Evolutionary conservation across 2,329 filamentous ascomycete genomes (phyloP).

Genomic region (Talaromyces sp.): DNA sequence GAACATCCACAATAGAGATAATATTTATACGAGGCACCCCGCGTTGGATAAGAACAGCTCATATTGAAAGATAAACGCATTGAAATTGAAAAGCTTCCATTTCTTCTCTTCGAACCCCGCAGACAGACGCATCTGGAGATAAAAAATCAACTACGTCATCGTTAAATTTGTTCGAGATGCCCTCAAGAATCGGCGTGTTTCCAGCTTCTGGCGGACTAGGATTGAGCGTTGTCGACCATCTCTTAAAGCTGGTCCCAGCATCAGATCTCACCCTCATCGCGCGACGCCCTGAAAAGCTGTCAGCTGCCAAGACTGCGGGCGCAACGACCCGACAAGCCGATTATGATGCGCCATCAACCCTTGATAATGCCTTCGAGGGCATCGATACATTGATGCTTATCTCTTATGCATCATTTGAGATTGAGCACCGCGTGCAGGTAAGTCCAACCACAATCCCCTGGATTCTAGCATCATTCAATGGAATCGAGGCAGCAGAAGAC

Average conservation of each 20-base stretch:
- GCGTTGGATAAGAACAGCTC: no score
- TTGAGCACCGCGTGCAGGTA: conserved; percentile 49
- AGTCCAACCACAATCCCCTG: not conserved
- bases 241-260: conserved; percentile 49
- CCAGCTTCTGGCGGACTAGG: conserved; percentile 59
- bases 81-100: no score
- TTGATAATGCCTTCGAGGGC: conserved; percentile 53
- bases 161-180: not conserved
- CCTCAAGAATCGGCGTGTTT: conserved; percentile 39
- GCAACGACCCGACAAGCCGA: conserved; percentile 45
- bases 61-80: no score
- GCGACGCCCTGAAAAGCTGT: conserved; percentile 34
- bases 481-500: not conserved
- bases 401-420: conserved; percentile 56
- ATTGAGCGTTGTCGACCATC: conserved; percentile 53
- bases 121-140: no score
- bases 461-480: no score
- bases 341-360: conserved; percentile 52
- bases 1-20: no score
- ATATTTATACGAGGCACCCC: no score
- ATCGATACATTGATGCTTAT: conserved; percentile 59
- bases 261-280: conserved; percentile 53
- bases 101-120: no score
- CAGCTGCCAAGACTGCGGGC: conserved; percentile 15
- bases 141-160: no score